Evolutionary conservation across 352 stramenopile genomes (phyloP), one percentile per base, ranked within the genome.

Genomic region (Pythium aristosporum): DNA sequence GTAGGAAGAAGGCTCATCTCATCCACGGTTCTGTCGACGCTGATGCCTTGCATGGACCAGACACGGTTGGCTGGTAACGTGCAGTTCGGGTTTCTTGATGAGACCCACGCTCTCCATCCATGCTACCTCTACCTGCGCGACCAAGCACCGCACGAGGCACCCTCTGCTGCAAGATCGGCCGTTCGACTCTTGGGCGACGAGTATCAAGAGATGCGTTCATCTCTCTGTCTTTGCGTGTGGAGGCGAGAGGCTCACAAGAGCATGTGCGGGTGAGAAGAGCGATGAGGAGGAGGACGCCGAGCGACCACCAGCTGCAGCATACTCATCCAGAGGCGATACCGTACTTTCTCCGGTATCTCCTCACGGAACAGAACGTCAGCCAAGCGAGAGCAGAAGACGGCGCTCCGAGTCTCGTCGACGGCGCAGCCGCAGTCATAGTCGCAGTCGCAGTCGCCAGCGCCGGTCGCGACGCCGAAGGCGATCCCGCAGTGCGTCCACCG

Each of bases 41-140:
- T 46, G 13, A 21, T 13, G 12, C 3, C 5, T 11, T 34, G n/a
- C 1, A 32, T 21, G 3, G 8, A 11, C 11, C 20, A 66, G 59
- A 48, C 59, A 5, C 30, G 21, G 21, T 42, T 60, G 12, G 59
- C 49, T 25, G 44, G 7, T 10, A 23, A 66, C 28, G 9, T 18
- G 21, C 32, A 44, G 37, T 66, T 66, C 44, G 50, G 59, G 3
- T 66, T 66, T 42, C 51, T 67, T 4, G 10, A 56, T 5, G 11
- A 28, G 12, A 20, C 11, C 12, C 42, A 67, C 39, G 32, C 39
- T 16, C 52, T 67, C 25, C 52, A 67, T 36, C 34, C n/a, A 16
- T 61, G 48, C 61, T 67, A 67, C 51, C 3, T 21, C 12, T 59
- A 47, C 41, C 25, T 66, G 1, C 59, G 59, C 13, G 59, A 60